These are phyloP conservation scores for Trichosporon asahii DNA, from an alignment of 1,284 basidiomycete genomes.

Conservation along the genomic window DNA sequence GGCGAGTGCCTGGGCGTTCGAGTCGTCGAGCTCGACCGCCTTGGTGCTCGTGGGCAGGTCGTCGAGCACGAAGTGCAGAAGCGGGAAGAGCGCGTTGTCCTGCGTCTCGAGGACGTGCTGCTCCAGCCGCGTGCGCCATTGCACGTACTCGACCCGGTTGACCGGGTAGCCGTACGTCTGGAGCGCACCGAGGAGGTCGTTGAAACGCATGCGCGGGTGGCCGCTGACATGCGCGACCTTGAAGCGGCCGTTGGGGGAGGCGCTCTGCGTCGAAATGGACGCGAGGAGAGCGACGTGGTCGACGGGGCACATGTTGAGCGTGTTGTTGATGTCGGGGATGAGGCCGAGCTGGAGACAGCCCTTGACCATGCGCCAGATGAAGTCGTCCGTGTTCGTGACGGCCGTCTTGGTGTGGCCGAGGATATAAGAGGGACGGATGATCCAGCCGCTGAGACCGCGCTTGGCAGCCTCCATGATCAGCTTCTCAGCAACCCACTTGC, in stretches of 20 bases:
- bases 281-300: slow-evolving; percentile 89
- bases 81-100: slow-evolving; percentile 95
- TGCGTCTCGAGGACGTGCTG: slow-evolving; percentile 88
- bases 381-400: slow-evolving; percentile 98
- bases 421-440: slow-evolving; percentile 92
- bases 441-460: slow-evolving; percentile 80
- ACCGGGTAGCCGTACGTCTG: slow-evolving; percentile 76
- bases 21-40: slow-evolving; percentile 84
- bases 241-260: slow-evolving; percentile 55
- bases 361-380: slow-evolving; percentile 97
- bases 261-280: slow-evolving; percentile 63
- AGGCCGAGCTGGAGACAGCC: slow-evolving; percentile 94
- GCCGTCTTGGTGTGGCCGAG: slow-evolving; percentile 86
- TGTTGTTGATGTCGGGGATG: slow-evolving; percentile 96
- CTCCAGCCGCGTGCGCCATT: slow-evolving; percentile 89
- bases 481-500: slow-evolving; percentile 98
- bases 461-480: slow-evolving; percentile 84
- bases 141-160: slow-evolving; percentile 77
- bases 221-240: slow-evolving; percentile 86
- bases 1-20: slow-evolving; percentile 71
- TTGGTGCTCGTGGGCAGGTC: slow-evolving; percentile 96
- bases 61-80: slow-evolving; percentile 94
- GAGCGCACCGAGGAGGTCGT: slow-evolving; percentile 75
- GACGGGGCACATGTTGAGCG: slow-evolving; percentile 97
- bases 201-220: slow-evolving; percentile 83